Evolutionary conservation across 441 rosid species (phyloP), one percentile per base, ranked within the genome.

Genomic region (Mallotus japonicus): DNA sequence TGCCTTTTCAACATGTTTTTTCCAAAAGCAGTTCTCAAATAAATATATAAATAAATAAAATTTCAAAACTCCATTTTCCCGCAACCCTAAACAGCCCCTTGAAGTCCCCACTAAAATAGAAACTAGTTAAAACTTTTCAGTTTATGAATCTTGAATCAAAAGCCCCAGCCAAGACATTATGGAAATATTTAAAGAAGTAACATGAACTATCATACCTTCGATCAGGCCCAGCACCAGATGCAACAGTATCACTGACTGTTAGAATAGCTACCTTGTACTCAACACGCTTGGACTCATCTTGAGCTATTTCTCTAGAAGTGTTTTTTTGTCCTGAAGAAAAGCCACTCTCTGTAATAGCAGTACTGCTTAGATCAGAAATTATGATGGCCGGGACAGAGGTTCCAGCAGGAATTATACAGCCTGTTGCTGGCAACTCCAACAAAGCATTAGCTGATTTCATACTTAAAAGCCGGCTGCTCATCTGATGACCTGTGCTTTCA

Each of bases 401-500:
- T 80, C 97, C 97, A 72, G 94, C 87, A 65, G 94, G 83, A 71
- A 92, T 66, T 53, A 89, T 80, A 51, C 76, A 64, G 68, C 88
- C 88, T n/a, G 85, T 79, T 62, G 88, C 87, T 75, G 97, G 97
- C 83, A 93, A 83, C 88, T 87, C 95, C 80, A 93, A 76, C 82
- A 95, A 81, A 70, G 88, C 98, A 87, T 93, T 95, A 59, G 96
- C 95, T n/a, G 90, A 89, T 81, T 88, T 95, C 97, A 93, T 92
- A 84, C 92, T 91, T 84, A 93, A 82, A 73, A 93, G 97, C 73
- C 94, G 86, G 82, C 98, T 90, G 81, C 97, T 93, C 85, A 80
- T 82, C 83, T 93, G 98, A 77, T 84, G 90, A 55, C 99, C 97
- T 56, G 97, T 93, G 87, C 98, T 93, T 84, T 87, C 95, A 65